Percentiles rank a stretch among this genome's conserved stretches.
These are phyloP conservation scores for Tetrahymena elliotti DNA, from an alignment of 73 alveolate species.

Conservation along the genomic window DNA sequence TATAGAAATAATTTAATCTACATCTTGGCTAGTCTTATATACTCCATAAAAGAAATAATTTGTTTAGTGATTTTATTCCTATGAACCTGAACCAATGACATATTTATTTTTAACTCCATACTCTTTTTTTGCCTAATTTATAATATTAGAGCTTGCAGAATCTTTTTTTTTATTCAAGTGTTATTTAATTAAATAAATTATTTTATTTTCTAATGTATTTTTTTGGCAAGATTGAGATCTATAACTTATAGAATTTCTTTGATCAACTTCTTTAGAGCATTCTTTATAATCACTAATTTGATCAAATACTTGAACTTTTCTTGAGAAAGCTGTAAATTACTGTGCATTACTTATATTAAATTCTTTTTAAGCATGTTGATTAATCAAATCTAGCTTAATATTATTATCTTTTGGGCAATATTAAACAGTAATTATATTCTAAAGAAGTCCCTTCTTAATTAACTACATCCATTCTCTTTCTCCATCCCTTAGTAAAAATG, in stretches of 20 bases:
- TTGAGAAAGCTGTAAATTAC: not conserved
- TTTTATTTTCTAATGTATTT: not conserved
- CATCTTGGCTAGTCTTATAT: not conserved
- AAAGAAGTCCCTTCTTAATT: not conserved
- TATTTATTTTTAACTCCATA: no score
- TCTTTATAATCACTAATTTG: not conserved
- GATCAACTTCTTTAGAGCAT: not conserved
- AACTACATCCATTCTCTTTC: not conserved
- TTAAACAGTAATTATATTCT: not conserved
- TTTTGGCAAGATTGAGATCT: no score
- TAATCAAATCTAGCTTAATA: not conserved
- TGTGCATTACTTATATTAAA: no score
- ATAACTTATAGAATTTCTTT: not conserved
- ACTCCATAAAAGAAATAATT: not conserved
- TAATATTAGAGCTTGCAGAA: not conserved
- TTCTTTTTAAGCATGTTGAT: not conserved
- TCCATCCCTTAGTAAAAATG: not conserved
- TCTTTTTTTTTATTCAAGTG: not conserved
- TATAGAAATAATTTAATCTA: not conserved
- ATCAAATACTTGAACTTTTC: not conserved
- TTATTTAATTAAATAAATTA: no score
- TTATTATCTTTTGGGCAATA: not conserved
- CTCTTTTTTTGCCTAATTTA: not conserved
- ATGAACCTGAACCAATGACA: not conserved
- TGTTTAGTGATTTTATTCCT: not conserved